Percentiles rank a stretch among this genome's conserved stretches.
phyloP scores from a whole-genome alignment of 805 yeast species.

The Candida andamanensis region DNA sequence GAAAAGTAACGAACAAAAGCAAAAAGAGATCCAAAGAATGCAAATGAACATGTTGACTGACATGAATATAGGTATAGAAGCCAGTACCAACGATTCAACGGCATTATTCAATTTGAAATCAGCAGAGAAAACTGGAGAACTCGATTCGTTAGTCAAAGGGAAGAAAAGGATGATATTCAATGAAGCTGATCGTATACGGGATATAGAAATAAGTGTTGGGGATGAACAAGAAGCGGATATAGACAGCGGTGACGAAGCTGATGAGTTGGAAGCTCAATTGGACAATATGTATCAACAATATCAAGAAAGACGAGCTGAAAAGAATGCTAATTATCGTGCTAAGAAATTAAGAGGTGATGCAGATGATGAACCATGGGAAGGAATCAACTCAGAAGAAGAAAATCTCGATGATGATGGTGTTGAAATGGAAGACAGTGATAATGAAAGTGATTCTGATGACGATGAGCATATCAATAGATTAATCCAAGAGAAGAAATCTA shows the following conservation, averaged over 20 bases:
- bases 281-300: conserved; percentile 75
- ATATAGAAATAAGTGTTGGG: conserved; percentile 53
- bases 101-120: conserved; percentile 74
- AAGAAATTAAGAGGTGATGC: conserved; percentile 70
- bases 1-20: conserved; percentile 73
- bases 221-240: conserved; percentile 32
- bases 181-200: conserved; percentile 49
- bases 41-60: conserved; percentile 96
- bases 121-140: conserved; percentile 85
- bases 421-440: conserved; percentile 29
- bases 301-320: conserved; percentile 62
- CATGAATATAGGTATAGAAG: conserved; percentile 88
- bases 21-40: conserved; percentile 83
- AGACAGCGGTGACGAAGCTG: conserved; percentile 40
- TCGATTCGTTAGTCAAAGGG: conserved; percentile 71
- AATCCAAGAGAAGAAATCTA: conserved; percentile 45
- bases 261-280: conserved; percentile 71
- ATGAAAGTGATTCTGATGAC: conserved; percentile 54
- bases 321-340: conserved; percentile 64
- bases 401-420: conserved; percentile 40
- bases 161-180: conserved; percentile 60
- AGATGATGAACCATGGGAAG: conserved; percentile 75
- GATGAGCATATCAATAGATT: conserved; percentile 60
- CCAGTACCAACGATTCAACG: conserved; percentile 73
- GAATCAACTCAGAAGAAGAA: conserved; percentile 50